A percentile compares a stretch with the other conserved stretches of the same genome.
These are phyloP conservation scores for Hymenoscyphus albidus DNA, from an alignment of 2,329 filamentous ascomycete species.

Conservation along the genomic window DNA sequence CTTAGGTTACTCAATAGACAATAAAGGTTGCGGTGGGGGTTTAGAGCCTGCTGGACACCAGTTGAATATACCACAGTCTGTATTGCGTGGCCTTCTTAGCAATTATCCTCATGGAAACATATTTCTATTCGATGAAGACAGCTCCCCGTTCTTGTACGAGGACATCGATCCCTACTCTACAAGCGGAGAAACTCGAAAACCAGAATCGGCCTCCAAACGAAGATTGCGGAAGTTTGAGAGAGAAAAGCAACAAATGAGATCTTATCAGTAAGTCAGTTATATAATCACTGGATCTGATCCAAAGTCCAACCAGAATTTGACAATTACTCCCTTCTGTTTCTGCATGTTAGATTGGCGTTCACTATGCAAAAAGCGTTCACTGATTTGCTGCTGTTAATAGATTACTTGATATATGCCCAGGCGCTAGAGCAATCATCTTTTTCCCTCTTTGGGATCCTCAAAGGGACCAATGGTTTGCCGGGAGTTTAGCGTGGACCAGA, in stretches of 20 bases:
- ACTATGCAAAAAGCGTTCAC: neutral
- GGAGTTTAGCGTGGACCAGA: slow-evolving; percentile 46
- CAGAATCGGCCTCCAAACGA: neutral
- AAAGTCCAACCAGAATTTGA: too few relatives aligned
- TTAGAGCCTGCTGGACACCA: neutral
- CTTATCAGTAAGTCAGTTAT: slow-evolving; percentile 9
- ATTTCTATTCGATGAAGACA: slow-evolving; percentile 21
- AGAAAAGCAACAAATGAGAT: slow-evolving; percentile 12
- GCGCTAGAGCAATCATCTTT: slow-evolving; percentile 43
- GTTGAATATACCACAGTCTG: slow-evolving; percentile 12
- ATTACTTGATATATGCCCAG: slow-evolving; percentile 37
- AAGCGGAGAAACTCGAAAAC: neutral
- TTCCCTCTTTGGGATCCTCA: slow-evolving; percentile 42
- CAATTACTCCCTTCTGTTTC: too few relatives aligned
- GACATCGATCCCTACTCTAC: neutral
- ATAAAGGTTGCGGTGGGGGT: neutral
- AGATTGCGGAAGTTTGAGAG: slow-evolving; percentile 4
- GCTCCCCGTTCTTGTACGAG: slow-evolving; percentile 7
- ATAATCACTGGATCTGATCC: too few relatives aligned
- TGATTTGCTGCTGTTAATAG: neutral
- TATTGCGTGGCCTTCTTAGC: slow-evolving; percentile 18
- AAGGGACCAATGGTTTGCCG: slow-evolving; percentile 45
- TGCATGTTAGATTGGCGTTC: too few relatives aligned
- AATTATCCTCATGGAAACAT: slow-evolving; percentile 25
- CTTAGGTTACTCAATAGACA: slow-evolving; percentile 8